Percentiles rank a stretch among this genome's conserved stretches.
Conservation (phyloP, 371 early-diverging fungal species). For the Mucor plumbeus region DNA sequence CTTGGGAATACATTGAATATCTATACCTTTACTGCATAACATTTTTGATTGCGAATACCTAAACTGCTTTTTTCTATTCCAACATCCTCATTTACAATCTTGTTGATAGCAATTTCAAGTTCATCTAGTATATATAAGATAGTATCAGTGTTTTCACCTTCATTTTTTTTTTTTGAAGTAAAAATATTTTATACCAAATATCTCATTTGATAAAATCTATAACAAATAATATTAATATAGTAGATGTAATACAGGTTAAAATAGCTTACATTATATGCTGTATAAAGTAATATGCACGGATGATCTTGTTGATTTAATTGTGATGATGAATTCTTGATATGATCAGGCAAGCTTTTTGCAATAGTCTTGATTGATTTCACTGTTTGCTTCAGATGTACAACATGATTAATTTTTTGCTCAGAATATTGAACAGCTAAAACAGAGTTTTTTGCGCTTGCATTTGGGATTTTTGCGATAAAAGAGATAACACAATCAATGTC, state of each 20-base stretch:
- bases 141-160: not conserved
- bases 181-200: conserved; percentile 21
- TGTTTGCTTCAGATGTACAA: conserved; percentile 72
- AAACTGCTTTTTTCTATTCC: conserved; percentile 71
- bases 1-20: not conserved
- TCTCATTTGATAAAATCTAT: conserved; percentile 36
- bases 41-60: conserved; percentile 84
- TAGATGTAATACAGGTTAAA: not conserved
- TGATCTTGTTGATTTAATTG: not conserved
- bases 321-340: not conserved
- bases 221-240: not conserved
- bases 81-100: conserved; percentile 71
- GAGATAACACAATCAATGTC: conserved; percentile 42
- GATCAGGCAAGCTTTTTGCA: conserved; percentile 29
- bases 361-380: conserved; percentile 51
- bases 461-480: conserved; percentile 31
- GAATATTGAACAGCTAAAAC: conserved; percentile 53
- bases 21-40: conserved; percentile 77
- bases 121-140: conserved; percentile 22
- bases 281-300: not conserved
- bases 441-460: conserved; percentile 34
- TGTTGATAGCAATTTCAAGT: conserved; percentile 51
- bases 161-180: not conserved
- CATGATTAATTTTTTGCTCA: conserved; percentile 74
- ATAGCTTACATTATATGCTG: conserved; percentile 22